phyloP scores from a whole-genome alignment of 768 basidiomycete species.

The Myochromella boudieri region DNA sequence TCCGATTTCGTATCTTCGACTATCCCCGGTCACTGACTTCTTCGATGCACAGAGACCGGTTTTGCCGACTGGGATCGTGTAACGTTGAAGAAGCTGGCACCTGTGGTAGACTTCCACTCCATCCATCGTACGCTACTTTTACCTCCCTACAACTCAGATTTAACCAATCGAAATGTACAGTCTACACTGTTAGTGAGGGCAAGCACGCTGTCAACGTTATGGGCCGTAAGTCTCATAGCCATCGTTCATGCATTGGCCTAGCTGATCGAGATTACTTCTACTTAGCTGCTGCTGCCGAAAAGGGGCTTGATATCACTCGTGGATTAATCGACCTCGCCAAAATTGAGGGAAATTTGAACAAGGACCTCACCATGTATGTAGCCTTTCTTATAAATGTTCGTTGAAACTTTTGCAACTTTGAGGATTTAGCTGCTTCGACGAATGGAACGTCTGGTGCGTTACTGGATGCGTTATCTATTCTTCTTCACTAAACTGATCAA shows the following conservation, averaged over 20 bases:
- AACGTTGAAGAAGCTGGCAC: slow-evolving; percentile 37
- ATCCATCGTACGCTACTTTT: slow-evolving; percentile 31
- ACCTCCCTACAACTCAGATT: background rate
- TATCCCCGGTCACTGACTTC: slow-evolving; percentile 1
- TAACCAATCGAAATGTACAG: slow-evolving; percentile 18
- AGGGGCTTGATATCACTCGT: slow-evolving; percentile 49
- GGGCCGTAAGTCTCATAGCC: slow-evolving; percentile 35
- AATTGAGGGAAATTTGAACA: slow-evolving; percentile 35
- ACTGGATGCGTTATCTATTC: background rate
- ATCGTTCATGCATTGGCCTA: background rate
- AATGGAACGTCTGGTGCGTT: slow-evolving; percentile 54
- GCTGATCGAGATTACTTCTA: background rate
- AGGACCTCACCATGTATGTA: slow-evolving; percentile 37
- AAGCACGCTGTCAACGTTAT: slow-evolving; percentile 54
- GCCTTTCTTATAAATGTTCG: background rate
- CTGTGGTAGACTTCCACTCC: slow-evolving; percentile 52
- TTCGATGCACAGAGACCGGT: slow-evolving; percentile 32
- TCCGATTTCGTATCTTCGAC: slow-evolving; percentile 25
- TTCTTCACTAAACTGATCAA: background rate
- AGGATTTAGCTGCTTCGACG: slow-evolving; percentile 47
- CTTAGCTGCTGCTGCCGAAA: slow-evolving; percentile 49
- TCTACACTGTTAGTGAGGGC: slow-evolving; percentile 41
- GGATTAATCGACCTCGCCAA: slow-evolving; percentile 52
- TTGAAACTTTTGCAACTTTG: background rate
- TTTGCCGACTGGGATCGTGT: slow-evolving; percentile 44